Base-by-base conservation (phyloP, 2,329 filamentous ascomycete genomes). In the Sporothrix pallida region DNA sequence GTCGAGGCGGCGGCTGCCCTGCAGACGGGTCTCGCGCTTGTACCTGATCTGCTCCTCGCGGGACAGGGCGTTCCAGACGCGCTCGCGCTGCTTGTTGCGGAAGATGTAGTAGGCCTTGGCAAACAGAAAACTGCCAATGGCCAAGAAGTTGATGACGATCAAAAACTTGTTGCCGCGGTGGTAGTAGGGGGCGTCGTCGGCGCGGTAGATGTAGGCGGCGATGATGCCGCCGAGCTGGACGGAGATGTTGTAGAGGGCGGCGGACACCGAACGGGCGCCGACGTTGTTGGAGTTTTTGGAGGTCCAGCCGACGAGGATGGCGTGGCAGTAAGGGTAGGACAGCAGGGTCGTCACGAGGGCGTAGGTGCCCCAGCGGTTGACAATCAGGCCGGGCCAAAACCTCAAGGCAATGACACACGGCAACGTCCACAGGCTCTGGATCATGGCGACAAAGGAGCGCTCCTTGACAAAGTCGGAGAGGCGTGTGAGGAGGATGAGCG, bases 271-370 rank as follows among this genome's bases (percentile, higher is more conserved):
- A 9, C 75, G 71, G 2, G 73, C 69, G 12, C 75, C 71, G 23
- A 75, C 73, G 13, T 74, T 74, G n/a, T 76, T 76, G 0, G 87
- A 85, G 76, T 91, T 91, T 72, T 86, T 84, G 3, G 86, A 88
- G 1, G 84, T 87, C 83, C 87, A 88, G 0, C 86, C 88, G 0
- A 90, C 88, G 1, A 89, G 80, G 44, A 91, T 87, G 0, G 89
- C 87, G 77, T 91, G 85, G 75, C 82, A 86, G 77, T 89, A 89
- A 0, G 88, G 88, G 73, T 88, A 88, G 0, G 85, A 85, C 0
- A 87, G 79, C 0, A 89, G 78, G 0, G 85, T 80, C 0, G 83
- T 86, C 7, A 87, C 81, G 0, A 89, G 77, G 0, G 83, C 84
- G 74, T 86, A 90, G 0, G 86, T 87, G 0, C 83, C 82, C 87